Evolutionary conservation across 805 yeast genomes (phyloP).

Genomic region (Spathaspora arborariae): DNA sequence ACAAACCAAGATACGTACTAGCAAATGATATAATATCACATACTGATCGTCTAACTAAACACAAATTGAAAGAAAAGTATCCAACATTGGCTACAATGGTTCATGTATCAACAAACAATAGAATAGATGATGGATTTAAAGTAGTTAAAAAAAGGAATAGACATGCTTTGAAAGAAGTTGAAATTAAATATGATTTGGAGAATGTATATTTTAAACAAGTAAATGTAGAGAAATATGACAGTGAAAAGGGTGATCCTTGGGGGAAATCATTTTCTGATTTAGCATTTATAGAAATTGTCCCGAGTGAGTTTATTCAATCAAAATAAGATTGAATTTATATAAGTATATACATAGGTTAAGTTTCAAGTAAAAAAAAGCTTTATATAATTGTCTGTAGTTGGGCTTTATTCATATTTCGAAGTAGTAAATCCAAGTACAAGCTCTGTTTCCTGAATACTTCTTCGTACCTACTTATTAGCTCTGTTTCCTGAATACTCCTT

Average conservation of each 20-base stretch:
- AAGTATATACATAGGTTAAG: too few species aligned
- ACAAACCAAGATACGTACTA: conserved; percentile 37
- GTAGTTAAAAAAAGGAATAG: conserved; percentile 15
- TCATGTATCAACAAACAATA: conserved; percentile 10
- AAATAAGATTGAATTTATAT: too few species aligned
- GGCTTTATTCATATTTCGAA: too few species aligned
- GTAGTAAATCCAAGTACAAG: too few species aligned
- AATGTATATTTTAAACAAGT: conserved; percentile 28
- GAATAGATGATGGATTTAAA: conserved; percentile 17
- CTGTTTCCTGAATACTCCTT: too few species aligned
- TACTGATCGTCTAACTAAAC: conserved; percentile 48
- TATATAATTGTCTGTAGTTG: too few species aligned
- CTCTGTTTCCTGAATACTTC: too few species aligned
- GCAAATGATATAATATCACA: conserved; percentile 53
- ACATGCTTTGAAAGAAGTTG: conserved; percentile 26
- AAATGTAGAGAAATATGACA: conserved; percentile 14
- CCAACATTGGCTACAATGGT: conserved; percentile 41
- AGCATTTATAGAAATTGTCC: conserved; percentile 34
- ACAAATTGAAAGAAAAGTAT: conserved; percentile 40
- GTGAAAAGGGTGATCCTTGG: conserved; percentile 38
- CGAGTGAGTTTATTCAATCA: background rate
- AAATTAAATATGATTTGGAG: conserved; percentile 25
- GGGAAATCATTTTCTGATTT: conserved; percentile 51
- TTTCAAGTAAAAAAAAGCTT: too few species aligned
- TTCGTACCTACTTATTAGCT: too few species aligned